Conservation (phyloP, 441 rosid genomes). For the Euphorbia schlechtendalii region DNA sequence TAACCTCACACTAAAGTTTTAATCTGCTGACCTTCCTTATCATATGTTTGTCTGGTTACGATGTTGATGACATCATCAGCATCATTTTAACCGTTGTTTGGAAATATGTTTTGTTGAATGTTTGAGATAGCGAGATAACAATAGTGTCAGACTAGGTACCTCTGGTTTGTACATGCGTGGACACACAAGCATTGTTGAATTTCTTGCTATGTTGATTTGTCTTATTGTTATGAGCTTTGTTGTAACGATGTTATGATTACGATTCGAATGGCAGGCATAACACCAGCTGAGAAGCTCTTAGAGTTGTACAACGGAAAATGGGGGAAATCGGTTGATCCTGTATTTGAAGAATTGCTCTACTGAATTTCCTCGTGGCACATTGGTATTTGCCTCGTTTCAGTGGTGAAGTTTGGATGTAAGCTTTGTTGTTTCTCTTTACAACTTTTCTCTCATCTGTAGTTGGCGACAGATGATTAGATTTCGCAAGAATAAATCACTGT, state of each 20-base stretch:
- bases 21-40: background rate
- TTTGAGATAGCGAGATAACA: background rate
- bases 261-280: slow-evolving; percentile 49
- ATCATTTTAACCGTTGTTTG: background rate
- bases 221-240: background rate
- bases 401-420: slow-evolving; percentile 13
- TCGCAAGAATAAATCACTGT: slow-evolving; percentile 24
- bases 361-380: slow-evolving; percentile 19
- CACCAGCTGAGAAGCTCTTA: slow-evolving; percentile 92
- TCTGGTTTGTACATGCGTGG: background rate
- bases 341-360: slow-evolving; percentile 80
- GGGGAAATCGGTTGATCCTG: slow-evolving; percentile 84
- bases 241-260: slow-evolving; percentile 5
- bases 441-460: slow-evolving; percentile 4
- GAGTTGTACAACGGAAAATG: slow-evolving; percentile 81
- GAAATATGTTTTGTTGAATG: background rate
- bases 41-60: background rate
- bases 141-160: background rate
- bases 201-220: background rate
- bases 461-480: background rate
- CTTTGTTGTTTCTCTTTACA: slow-evolving; percentile 13
- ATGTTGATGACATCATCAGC: background rate
- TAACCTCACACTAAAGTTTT: background rate
- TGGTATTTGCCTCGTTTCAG: background rate
- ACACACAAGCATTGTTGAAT: background rate